Percentiles rank a stretch among this genome's conserved stretches.
Evolutionary conservation across 2,329 filamentous ascomycete species (phyloP).

Genomic region (Proliferodiscus dingleyae): DNA sequence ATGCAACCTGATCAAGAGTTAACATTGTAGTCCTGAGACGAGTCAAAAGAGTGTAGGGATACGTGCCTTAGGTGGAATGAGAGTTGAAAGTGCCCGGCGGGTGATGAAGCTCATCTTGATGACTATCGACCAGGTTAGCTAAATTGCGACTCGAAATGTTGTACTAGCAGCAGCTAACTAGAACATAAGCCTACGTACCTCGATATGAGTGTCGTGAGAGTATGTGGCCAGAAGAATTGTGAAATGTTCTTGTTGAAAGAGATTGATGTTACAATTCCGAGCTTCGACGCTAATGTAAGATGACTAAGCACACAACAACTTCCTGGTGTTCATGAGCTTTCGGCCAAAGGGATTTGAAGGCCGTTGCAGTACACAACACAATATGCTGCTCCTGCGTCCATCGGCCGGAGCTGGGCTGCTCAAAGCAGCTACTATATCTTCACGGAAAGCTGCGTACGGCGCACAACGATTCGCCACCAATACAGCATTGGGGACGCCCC

Average conservation of each 20-base stretch:
- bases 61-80: conserved; percentile 96
- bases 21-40: conserved; percentile 3
- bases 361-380: too few relatives aligned
- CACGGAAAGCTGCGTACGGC: conserved; percentile 35
- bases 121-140: conserved; percentile 32
- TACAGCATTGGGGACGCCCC: conserved; percentile 37
- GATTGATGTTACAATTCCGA: conserved; percentile 18
- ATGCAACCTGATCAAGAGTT: conserved; percentile 29
- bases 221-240: conserved; percentile 17
- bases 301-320: too few relatives aligned
- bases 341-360: too few relatives aligned
- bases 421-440: conserved; percentile 39
- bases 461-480: conserved; percentile 48
- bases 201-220: conserved; percentile 26
- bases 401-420: conserved; percentile 49
- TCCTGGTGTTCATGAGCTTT: too few relatives aligned
- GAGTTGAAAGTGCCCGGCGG: conserved; percentile 90
- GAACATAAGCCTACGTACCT: conserved; percentile 20
- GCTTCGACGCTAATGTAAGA: too few relatives aligned
- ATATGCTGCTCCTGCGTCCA: too few relatives aligned
- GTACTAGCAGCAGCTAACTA: not conserved
- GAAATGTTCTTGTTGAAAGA: conserved; percentile 15
- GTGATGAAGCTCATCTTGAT: conserved; percentile 87
- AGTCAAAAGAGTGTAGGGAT: not conserved
- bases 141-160: conserved; percentile 17